Base-by-base conservation (phyloP, 768 basidiomycete species). In the Suillus paluster region DNA sequence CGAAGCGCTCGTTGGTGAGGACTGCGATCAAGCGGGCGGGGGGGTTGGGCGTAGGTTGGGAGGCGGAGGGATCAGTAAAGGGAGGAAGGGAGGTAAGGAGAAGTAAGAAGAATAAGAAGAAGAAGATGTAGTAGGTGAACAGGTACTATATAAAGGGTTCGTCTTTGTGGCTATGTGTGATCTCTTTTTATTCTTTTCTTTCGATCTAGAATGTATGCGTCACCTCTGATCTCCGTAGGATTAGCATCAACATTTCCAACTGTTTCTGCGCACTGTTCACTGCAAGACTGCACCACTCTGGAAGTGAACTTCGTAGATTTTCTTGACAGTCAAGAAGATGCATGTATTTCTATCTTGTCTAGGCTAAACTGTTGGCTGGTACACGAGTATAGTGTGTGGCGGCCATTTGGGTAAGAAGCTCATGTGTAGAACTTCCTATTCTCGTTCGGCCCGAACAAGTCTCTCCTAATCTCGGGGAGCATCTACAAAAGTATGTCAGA, bases 371-470 rank as follows among this genome's bases (percentile, higher is more conserved):
- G 25, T 39, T 41, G 38, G 23, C 17, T 11, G 25, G 25, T 38
- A 21, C 53, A 54, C 14, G 15, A 38, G 23, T 38, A 23, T 14
- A 6, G 11, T n/a, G 19, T 39, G 23, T 46, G 45, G 45, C 5
- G 11, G 12, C 38, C 14, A 14, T 38, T 38, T 25, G 38, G 17
- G 23, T 14, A 23, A 11, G 21, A 17, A 21, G 15, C 5, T 75
- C 59, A 92, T 73, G 88, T 89, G 76, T 87, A 91, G 83, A 96
- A 97, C 75, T 94, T 95, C 70, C 96, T 87, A 80, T 97, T 98
- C 75, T 86, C 83, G 76, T 98, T 98, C 38, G 82, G 76, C 17
- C 97, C 97, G 67, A 97, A 99, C 49, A 98, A 81, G 68, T 95
- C 91, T 65, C 82, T 83, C 67, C 97, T 82, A 67, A 99, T 94